Evolutionary conservation across 345 rosid species (phyloP).

Genomic region (Bruguiera sexangula): DNA sequence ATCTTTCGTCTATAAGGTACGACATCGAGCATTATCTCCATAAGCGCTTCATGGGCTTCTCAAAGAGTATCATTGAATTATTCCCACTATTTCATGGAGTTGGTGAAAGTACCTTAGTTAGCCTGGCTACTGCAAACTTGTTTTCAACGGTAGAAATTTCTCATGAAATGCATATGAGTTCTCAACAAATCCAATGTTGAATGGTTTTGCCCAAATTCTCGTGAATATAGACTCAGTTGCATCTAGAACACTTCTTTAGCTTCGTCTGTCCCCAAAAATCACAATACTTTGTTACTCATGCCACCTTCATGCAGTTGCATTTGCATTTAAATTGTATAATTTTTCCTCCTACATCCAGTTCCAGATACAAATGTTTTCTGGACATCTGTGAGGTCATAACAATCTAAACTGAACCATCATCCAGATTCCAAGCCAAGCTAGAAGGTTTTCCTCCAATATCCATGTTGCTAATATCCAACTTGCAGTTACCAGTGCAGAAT

Average conservation of each 20-base stretch:
- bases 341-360: no score
- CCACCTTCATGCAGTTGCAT: conserved; percentile 55
- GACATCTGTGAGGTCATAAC: no score
- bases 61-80: no score
- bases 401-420: conserved; percentile 33
- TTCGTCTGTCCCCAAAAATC: conserved; percentile 32
- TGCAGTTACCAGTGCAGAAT: no score
- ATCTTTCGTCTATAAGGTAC: no score
- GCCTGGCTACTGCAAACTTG: no score
- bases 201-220: conserved; percentile 27
- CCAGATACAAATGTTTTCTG: no score
- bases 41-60: no score
- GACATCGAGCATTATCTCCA: no score
- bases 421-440: conserved; percentile 42
- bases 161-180: conserved; percentile 17
- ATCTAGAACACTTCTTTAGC: conserved; percentile 38
- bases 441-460: conserved; percentile 12
- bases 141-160: conserved; percentile 13
- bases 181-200: conserved; percentile 34
- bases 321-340: conserved; percentile 23
- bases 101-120: background rate
- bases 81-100: background rate
- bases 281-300: conserved; percentile 36
- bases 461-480: no score
- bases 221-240: conserved; percentile 22